Evolutionary conservation across 2,329 filamentous ascomycete genomes (phyloP).

Genomic region (Fusarium sp.): DNA sequence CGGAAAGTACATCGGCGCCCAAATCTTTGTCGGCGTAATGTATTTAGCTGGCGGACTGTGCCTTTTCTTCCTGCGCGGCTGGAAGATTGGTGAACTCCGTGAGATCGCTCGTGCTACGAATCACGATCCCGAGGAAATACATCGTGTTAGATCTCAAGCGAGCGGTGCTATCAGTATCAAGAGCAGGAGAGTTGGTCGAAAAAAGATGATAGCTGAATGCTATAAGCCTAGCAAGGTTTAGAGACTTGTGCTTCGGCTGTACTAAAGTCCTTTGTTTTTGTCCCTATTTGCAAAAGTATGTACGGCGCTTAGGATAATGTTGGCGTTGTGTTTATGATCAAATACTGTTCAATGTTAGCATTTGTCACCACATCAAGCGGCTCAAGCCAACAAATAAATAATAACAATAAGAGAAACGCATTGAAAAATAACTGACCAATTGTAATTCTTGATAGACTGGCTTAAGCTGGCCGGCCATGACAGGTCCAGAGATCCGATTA

Average conservation of each 20-base stretch:
- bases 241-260: neutral
- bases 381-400: neutral
- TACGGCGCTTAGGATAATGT: neutral
- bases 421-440: neutral
- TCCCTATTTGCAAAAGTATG: neutral
- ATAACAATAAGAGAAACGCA: neutral
- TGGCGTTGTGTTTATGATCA: neutral
- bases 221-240: slow-evolving; percentile 44
- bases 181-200: slow-evolving; percentile 44
- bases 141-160: slow-evolving; percentile 44
- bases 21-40: slow-evolving; percentile 69
- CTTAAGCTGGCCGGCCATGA: neutral
- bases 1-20: slow-evolving; percentile 60
- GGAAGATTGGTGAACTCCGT: slow-evolving; percentile 50
- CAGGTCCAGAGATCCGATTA: neutral
- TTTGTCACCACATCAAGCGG: neutral
- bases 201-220: slow-evolving; percentile 47
- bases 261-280: neutral
- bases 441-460: neutral
- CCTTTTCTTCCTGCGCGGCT: slow-evolving; percentile 48
- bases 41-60: slow-evolving; percentile 60
- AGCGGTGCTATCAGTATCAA: slow-evolving; percentile 43
- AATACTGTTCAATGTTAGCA: neutral
- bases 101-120: slow-evolving; percentile 46
- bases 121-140: slow-evolving; percentile 43